Conservation (phyloP, 805 yeast genomes). For the Kregervanrija delftensis region DNA sequence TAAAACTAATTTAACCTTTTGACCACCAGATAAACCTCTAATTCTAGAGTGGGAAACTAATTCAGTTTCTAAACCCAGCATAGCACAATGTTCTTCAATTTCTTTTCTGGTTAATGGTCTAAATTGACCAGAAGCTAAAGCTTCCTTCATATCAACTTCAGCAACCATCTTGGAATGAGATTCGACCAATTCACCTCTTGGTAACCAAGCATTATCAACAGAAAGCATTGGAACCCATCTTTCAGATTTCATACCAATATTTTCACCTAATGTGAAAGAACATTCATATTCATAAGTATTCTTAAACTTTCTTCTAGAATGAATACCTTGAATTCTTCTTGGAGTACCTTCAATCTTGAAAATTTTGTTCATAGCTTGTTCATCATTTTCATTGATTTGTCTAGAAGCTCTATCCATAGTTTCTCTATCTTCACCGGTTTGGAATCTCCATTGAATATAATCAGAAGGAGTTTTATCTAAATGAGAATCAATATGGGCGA, state of each 20-base stretch:
- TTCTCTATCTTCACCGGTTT: slow-evolving; percentile 99
- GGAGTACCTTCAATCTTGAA: slow-evolving; percentile 98
- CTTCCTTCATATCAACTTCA: slow-evolving; percentile 99
- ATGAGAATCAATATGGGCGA: slow-evolving; percentile 98
- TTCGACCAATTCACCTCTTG: slow-evolving; percentile 97
- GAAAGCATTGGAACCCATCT: slow-evolving; percentile 99
- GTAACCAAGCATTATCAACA: slow-evolving; percentile 99
- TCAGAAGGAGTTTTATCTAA: slow-evolving; percentile 99
- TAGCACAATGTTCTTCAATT: slow-evolving; percentile 97
- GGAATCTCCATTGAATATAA: slow-evolving; percentile 99
- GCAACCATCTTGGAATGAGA: slow-evolving; percentile 99
- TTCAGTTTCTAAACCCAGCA: slow-evolving; percentile 98
- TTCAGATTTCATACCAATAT: slow-evolving; percentile 97
- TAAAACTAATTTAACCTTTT: slow-evolving; percentile 97
- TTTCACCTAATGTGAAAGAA: slow-evolving; percentile 96
- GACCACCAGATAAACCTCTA: slow-evolving; percentile 99
- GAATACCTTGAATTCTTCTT: slow-evolving; percentile 93
- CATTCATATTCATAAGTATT: slow-evolving; percentile 99
- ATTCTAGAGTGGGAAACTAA: slow-evolving; percentile 99
- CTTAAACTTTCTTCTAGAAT: slow-evolving; percentile 99
- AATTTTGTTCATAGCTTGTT: slow-evolving; percentile 98
- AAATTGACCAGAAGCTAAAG: slow-evolving; percentile 99
- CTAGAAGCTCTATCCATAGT: slow-evolving; percentile 99
- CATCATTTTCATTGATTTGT: slow-evolving; percentile 95
- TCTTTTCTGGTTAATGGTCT: slow-evolving; percentile 99